These are phyloP conservation scores for Hypomyces perniciosus DNA, from an alignment of 2,329 filamentous ascomycete genomes.

Conservation along the genomic window DNA sequence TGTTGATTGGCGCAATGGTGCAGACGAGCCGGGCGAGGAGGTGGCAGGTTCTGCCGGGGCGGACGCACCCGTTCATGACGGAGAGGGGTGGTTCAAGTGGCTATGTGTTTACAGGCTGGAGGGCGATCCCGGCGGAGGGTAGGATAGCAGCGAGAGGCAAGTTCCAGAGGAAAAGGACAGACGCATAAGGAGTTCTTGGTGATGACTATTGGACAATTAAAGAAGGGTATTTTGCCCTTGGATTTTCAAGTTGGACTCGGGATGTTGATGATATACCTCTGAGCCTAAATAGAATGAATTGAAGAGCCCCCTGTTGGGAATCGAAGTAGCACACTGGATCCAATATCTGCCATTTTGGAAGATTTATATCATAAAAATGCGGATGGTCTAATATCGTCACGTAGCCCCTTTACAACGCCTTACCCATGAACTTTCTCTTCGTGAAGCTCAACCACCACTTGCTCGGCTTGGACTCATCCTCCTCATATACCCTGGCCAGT, in stretches of 20 bases:
- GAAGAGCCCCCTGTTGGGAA: background rate
- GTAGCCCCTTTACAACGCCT: slow-evolving; percentile 56
- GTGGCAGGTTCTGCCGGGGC: slow-evolving; percentile 87
- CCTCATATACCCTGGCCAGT: slow-evolving; percentile 80
- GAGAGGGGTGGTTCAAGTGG: slow-evolving; percentile 81
- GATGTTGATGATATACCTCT: background rate
- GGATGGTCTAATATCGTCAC: background rate
- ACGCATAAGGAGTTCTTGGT: slow-evolving; percentile 18
- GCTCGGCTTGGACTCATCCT: slow-evolving; percentile 63
- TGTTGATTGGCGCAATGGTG: slow-evolving; percentile 71
- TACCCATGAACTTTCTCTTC: slow-evolving; percentile 99
- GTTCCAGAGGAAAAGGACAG: slow-evolving; percentile 56
- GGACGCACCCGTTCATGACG: slow-evolving; percentile 94
- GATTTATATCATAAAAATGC: background rate
- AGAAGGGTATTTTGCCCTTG: background rate
- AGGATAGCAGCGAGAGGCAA: slow-evolving; percentile 78
- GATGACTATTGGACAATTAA: background rate
- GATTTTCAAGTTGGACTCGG: background rate
- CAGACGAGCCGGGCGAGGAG: slow-evolving; percentile 72
- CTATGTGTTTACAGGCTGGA: slow-evolving; percentile 78
- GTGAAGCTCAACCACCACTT: slow-evolving; percentile 99
- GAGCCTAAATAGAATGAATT: background rate
- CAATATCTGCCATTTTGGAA: background rate
- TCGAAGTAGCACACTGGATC: background rate
- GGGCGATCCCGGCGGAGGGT: slow-evolving; percentile 72